These are phyloP conservation scores for Boletus rex-veris DNA, from an alignment of 768 basidiomycete genomes.

Conservation along the genomic window DNA sequence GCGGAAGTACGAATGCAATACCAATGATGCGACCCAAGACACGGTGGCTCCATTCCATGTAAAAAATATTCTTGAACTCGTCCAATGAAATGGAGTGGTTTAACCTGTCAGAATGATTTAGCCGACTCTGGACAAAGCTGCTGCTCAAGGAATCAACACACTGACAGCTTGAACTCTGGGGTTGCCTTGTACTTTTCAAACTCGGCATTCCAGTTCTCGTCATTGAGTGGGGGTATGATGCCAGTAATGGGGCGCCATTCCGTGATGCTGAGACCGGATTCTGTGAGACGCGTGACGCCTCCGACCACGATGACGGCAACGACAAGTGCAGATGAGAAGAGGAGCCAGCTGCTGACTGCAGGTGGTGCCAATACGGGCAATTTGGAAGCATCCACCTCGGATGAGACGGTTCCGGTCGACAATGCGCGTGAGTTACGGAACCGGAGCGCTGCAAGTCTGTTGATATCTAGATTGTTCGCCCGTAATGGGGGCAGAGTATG, in stretches of 20 bases:
- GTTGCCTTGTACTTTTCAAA: constrained; percentile 93
- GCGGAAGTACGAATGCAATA: constrained; percentile 76
- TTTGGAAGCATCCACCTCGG: constrained; percentile 20
- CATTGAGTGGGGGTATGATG: constrained; percentile 74
- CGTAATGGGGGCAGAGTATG: constrained; percentile 5
- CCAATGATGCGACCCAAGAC: constrained; percentile 87
- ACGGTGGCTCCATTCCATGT: constrained; percentile 98
- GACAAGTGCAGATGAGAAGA: constrained; percentile 79
- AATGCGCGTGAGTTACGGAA: constrained; percentile 37
- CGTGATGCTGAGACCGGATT: constrained; percentile 95
- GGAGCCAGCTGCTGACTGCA: constrained; percentile 79
- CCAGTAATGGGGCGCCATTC: constrained; percentile 97
- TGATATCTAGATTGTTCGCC: neutral
- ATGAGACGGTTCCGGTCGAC: constrained; percentile 32
- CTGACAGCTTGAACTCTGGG: constrained; percentile 94
- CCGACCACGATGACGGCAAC: constrained; percentile 94
- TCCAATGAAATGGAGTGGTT: constrained; percentile 85
- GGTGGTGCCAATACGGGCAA: constrained; percentile 63
- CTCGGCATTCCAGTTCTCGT: constrained; percentile 77
- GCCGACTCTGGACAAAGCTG: neutral
- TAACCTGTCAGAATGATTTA: constrained; percentile 46
- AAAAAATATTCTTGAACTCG: constrained; percentile 95
- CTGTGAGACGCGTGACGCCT: constrained; percentile 93
- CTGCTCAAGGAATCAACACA: constrained; percentile 12
- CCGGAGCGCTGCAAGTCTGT: constrained; percentile 5